phyloP scores from a whole-genome alignment of 179 eudicot species.

The Kewa caespitosa region DNA sequence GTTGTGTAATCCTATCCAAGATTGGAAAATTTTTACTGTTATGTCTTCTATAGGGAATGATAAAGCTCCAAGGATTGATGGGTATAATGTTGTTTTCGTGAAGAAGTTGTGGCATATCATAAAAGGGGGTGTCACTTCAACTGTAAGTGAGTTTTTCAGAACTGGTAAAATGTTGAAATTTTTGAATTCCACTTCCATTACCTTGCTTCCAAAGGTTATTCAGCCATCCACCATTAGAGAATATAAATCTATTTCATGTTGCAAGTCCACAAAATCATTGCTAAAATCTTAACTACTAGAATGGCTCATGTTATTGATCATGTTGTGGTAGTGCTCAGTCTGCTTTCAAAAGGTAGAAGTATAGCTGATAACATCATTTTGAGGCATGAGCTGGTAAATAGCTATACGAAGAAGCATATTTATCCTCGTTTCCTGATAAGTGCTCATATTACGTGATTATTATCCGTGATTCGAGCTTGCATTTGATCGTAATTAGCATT shows the following conservation, averaged over 20 bases:
- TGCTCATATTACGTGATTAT: too few species aligned
- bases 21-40: background rate
- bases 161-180: background rate
- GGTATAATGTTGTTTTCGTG: background rate
- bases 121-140: background rate
- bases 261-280: background rate
- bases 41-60: background rate
- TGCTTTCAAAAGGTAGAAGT: background rate
- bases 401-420: background rate
- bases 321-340: background rate
- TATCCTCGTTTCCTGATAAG: background rate
- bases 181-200: background rate
- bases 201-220: background rate
- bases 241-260: background rate
- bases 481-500: too few species aligned
- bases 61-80: background rate
- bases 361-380: background rate
- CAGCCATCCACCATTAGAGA: background rate
- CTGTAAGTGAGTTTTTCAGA: background rate
- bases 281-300: background rate
- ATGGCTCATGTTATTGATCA: background rate
- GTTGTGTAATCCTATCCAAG: background rate
- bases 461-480: too few species aligned
- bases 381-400: background rate
- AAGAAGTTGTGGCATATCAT: background rate